Evolutionary conservation across 2,329 filamentous ascomycete species (phyloP).

Genomic region (Mycocentrospora acerina): DNA sequence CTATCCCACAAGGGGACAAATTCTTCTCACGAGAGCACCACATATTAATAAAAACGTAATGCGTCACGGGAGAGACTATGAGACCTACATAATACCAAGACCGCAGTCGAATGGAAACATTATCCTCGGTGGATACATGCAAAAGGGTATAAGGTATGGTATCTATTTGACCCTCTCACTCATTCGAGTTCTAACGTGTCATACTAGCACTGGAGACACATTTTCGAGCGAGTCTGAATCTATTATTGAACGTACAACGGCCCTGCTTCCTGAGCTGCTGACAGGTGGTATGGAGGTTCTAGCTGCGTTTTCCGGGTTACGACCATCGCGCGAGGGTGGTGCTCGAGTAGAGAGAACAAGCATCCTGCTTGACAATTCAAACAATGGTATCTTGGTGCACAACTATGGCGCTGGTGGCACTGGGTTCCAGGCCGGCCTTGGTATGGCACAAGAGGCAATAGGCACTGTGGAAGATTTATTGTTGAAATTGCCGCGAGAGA

Average conservation of each 20-base stretch:
- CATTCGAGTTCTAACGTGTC: background rate
- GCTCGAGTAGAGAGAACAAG: slow-evolving; percentile 15
- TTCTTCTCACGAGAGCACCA: slow-evolving; percentile 16
- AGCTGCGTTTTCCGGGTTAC: slow-evolving; percentile 15
- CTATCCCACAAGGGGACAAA: slow-evolving; percentile 19
- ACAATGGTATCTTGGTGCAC: slow-evolving; percentile 12
- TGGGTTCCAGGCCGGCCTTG: slow-evolving; percentile 18
- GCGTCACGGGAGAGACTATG: slow-evolving; percentile 21
- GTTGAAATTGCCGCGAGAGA: too few species aligned
- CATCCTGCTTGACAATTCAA: slow-evolving; percentile 4
- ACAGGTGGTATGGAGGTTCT: slow-evolving; percentile 15
- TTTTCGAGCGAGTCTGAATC: slow-evolving; percentile 15
- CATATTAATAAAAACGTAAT: slow-evolving; percentile 17
- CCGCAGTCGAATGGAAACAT: slow-evolving; percentile 20
- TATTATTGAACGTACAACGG: slow-evolving; percentile 14
- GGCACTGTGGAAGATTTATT: slow-evolving; percentile 8
- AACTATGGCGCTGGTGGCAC: slow-evolving; percentile 21
- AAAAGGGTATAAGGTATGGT: slow-evolving; percentile 15
- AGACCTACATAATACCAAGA: slow-evolving; percentile 23
- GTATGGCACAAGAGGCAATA: slow-evolving; percentile 19
- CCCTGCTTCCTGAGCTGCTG: slow-evolving; percentile 13
- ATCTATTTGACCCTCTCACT: background rate
- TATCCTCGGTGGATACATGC: slow-evolving; percentile 21
- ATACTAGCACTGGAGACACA: slow-evolving; percentile 14
- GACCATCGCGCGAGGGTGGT: slow-evolving; percentile 17